Evolutionary conservation across 768 basidiomycete genomes (phyloP).

Genomic region (Cystoderma amianthinum): DNA sequence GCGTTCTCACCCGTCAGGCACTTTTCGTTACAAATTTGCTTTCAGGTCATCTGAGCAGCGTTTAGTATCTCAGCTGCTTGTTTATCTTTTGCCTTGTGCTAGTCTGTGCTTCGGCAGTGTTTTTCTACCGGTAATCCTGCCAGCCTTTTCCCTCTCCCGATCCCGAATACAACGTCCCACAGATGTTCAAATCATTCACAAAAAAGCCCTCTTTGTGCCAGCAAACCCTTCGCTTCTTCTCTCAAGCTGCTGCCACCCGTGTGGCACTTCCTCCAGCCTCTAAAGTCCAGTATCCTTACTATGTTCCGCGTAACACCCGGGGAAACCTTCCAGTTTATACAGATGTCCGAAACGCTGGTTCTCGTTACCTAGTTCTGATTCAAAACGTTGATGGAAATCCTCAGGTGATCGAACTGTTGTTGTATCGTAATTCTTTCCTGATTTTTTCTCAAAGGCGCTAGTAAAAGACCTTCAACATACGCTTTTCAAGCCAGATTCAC

Average conservation of each 20-base stretch:
- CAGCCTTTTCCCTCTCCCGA: background rate
- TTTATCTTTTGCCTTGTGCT: no score
- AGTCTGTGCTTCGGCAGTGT: background rate
- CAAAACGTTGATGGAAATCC: conserved; percentile 64
- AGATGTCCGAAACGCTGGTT: conserved; percentile 61
- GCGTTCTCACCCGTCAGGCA: no score
- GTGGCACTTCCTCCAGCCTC: conserved; percentile 4
- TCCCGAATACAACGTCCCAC: background rate
- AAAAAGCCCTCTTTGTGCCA: no score
- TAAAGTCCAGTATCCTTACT: conserved; percentile 32
- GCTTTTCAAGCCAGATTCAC: conserved; percentile 41
- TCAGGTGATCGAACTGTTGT: conserved; percentile 33
- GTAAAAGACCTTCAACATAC: conserved; percentile 46
- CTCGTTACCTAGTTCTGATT: conserved; percentile 50
- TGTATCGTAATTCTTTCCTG: conserved; percentile 3
- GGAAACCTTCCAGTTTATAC: conserved; percentile 73
- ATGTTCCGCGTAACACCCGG: conserved; percentile 57
- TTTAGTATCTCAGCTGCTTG: no score
- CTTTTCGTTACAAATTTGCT: no score
- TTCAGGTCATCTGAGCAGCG: no score
- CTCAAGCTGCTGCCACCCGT: conserved; percentile 9
- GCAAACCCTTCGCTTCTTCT: conserved; percentile 9
- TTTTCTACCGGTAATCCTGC: conserved; percentile 1
- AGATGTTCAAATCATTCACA: background rate
- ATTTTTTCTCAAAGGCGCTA: conserved; percentile 37